A percentile compares a stretch with the other conserved stretches of the same genome.
phyloP scores from a whole-genome alignment of 2,329 filamentous ascomycete species.

The Pseudocercospora eumusae region DNA sequence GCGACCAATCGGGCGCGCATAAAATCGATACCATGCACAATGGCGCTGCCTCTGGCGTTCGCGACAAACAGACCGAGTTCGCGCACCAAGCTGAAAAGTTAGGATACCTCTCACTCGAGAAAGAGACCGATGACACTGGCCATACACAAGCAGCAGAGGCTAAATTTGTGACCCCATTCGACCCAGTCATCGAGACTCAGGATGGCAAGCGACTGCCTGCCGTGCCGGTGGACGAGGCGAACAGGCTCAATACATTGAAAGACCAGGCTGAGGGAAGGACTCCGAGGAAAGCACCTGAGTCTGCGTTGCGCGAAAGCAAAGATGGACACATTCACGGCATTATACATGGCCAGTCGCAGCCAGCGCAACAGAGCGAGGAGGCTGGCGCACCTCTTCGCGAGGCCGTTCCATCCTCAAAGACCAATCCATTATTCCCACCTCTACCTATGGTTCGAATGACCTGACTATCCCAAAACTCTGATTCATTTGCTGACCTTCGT shows the following conservation, averaged over 20 bases:
- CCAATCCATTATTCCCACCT: conserved; percentile 80
- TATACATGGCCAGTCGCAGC: conserved; percentile 26
- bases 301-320: conserved; percentile 44
- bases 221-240: conserved; percentile 69
- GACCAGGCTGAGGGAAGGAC: conserved; percentile 51
- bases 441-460: conserved; percentile 57
- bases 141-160: conserved; percentile 63
- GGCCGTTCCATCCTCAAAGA: conserved; percentile 63
- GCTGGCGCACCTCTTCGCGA: conserved; percentile 44
- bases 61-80: conserved; percentile 48
- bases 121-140: conserved; percentile 46
- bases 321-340: conserved; percentile 47
- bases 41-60: conserved; percentile 2
- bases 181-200: conserved; percentile 69
- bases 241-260: conserved; percentile 66
- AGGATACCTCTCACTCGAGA: conserved; percentile 43
- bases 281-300: conserved; percentile 35
- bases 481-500: not conserved
- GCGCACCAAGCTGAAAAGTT: conserved; percentile 59
- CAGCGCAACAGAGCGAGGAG: conserved; percentile 48
- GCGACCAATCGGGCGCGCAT: not conserved
- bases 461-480: not conserved
- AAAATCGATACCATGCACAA: conserved; percentile 9
- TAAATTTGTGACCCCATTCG: conserved; percentile 64
- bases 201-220: conserved; percentile 67